phyloP scores from a whole-genome alignment of 768 basidiomycete genomes.

The Tulasnella sp. region DNA sequence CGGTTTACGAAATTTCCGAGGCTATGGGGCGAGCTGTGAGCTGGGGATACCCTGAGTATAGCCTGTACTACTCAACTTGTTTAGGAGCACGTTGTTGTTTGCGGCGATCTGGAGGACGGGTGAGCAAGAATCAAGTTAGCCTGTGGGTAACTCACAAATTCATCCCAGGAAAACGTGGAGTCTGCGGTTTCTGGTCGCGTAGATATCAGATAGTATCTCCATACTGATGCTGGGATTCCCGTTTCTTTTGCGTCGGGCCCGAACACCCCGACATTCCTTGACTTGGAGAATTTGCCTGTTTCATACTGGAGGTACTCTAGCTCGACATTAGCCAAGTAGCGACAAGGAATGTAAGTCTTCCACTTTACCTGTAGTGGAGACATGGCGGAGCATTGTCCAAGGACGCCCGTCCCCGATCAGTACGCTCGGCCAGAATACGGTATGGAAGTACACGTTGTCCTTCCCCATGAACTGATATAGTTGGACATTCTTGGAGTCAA shows the following conservation, averaged over 20 bases:
- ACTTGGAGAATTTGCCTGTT: conserved; percentile 97
- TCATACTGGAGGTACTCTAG: conserved; percentile 96
- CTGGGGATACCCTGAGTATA: background rate
- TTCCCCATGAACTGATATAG: conserved; percentile 99
- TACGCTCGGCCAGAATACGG: conserved; percentile 85
- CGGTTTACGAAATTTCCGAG: conserved; percentile 99
- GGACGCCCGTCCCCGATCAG: conserved; percentile 77
- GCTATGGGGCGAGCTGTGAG: conserved; percentile 29
- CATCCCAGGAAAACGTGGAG: conserved; percentile 93
- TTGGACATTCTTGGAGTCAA: conserved; percentile 74
- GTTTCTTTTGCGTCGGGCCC: conserved; percentile 90
- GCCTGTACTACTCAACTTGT: conserved; percentile 50
- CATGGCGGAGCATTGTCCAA: conserved; percentile 90
- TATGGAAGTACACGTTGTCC: conserved; percentile 98
- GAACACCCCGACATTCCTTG: conserved; percentile 91
- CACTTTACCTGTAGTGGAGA: conserved; percentile 91
- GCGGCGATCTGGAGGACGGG: conserved; percentile 51
- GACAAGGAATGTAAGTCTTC: too few relatives aligned
- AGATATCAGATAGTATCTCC: conserved; percentile 91
- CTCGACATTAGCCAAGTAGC: too few relatives aligned
- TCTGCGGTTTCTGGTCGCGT: conserved; percentile 89
- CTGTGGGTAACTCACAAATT: conserved; percentile 49
- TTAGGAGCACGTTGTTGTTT: conserved; percentile 86
- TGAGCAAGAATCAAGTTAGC: background rate
- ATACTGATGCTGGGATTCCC: conserved; percentile 84